Conservation (phyloP, 768 basidiomycete genomes). For the Candolleomyces eurysporus region DNA sequence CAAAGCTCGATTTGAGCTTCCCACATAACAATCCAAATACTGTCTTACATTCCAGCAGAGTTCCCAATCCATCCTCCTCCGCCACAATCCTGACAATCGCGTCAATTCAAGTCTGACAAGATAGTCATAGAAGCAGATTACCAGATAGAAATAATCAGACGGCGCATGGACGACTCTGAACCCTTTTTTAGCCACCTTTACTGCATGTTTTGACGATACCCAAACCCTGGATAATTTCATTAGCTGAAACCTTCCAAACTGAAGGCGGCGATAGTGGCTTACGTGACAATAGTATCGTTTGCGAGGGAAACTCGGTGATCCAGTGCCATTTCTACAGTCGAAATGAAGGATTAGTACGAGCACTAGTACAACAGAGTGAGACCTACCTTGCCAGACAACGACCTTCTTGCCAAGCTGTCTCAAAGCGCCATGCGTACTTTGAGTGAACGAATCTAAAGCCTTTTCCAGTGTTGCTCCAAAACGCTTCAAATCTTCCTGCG, state of each 20-base stretch:
- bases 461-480: conserved; percentile 49
- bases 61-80: conserved; percentile 69
- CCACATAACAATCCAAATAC: neutral
- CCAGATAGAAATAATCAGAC: conserved; percentile 77
- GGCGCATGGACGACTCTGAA: conserved; percentile 65
- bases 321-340: conserved; percentile 61
- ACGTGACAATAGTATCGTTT: conserved; percentile 60
- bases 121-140: conserved; percentile 19
- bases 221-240: conserved; percentile 49
- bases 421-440: conserved; percentile 57
- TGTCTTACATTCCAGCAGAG: conserved; percentile 29
- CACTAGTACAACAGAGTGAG: neutral
- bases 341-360: no score
- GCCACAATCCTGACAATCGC: conserved; percentile 55
- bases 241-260: neutral
- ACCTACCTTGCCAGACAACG: conserved; percentile 76
- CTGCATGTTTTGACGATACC: conserved; percentile 64
- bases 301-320: conserved; percentile 46
- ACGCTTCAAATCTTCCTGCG: conserved; percentile 50
- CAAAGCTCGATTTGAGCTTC: neutral
- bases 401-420: conserved; percentile 62
- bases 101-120: neutral
- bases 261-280: conserved; percentile 11
- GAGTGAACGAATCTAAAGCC: conserved; percentile 62
- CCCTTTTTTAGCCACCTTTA: conserved; percentile 57